Conservation (phyloP, 2,329 filamentous ascomycete species). For the Colletotrichum sublineola region DNA sequence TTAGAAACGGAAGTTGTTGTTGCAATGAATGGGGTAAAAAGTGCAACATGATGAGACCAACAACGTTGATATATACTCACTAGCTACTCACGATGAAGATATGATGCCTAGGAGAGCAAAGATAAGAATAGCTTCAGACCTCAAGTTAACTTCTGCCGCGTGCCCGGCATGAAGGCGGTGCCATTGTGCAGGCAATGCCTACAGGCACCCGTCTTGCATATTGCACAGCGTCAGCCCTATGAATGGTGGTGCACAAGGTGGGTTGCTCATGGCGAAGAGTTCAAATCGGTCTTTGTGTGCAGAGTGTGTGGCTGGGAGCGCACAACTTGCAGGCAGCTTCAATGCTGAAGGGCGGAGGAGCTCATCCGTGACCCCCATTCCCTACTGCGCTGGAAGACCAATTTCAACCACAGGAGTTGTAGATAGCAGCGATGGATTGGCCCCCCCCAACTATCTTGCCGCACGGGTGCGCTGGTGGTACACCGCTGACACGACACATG, state of each 20-base stretch:
- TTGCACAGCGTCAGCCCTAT: slow-evolving; percentile 26
- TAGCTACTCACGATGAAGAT: neutral
- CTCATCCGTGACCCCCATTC: neutral
- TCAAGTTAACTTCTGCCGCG: neutral
- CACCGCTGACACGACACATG: no score
- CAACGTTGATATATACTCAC: neutral
- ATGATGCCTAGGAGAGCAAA: neutral
- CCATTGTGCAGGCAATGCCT: neutral
- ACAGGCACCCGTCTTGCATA: neutral
- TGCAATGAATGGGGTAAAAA: neutral
- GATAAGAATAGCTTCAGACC: slow-evolving; percentile 8
- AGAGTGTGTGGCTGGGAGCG: neutral
- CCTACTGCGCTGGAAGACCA: neutral
- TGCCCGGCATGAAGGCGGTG: slow-evolving; percentile 11
- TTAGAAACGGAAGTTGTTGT: neutral
- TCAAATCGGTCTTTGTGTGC: neutral
- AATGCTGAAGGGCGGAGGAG: neutral
- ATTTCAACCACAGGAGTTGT: neutral
- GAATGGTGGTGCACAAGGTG: neutral
- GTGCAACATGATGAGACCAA: neutral
- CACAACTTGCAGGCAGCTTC: neutral
- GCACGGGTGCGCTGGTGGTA: neutral
- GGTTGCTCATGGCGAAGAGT: neutral
- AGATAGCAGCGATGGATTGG: slow-evolving; percentile 2
- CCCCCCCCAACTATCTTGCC: neutral